These are phyloP conservation scores for Botrytis aclada DNA, from an alignment of 2,329 filamentous ascomycete genomes.

Conservation along the genomic window DNA sequence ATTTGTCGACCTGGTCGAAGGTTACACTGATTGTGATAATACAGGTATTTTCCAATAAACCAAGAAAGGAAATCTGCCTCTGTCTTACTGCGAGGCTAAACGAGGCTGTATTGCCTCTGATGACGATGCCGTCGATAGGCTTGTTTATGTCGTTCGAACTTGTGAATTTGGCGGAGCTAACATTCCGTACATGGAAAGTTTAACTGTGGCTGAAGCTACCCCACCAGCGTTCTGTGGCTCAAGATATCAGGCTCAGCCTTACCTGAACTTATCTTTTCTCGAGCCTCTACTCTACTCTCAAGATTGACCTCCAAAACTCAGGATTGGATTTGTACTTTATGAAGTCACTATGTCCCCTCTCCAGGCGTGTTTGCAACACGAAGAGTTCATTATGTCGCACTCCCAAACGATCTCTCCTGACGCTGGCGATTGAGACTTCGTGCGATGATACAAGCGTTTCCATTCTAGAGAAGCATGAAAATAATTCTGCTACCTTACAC, in stretches of 20 bases:
- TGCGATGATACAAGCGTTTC: slow-evolving; percentile 95
- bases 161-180: background rate
- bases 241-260: background rate
- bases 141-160: background rate
- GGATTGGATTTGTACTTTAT: slow-evolving; percentile 30
- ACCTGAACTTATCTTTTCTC: background rate
- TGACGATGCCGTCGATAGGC: background rate
- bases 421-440: slow-evolving; percentile 76
- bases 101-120: background rate
- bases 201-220: background rate
- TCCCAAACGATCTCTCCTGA: slow-evolving; percentile 45
- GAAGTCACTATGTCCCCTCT: slow-evolving; percentile 32
- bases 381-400: background rate
- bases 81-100: background rate
- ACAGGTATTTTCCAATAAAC: background rate
- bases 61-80: background rate
- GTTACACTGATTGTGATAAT: background rate
- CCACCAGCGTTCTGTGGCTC: background rate
- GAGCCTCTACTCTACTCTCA: background rate
- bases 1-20: background rate
- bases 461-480: slow-evolving; percentile 59
- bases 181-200: background rate
- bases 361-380: slow-evolving; percentile 25
- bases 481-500: slow-evolving; percentile 54
- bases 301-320: background rate